These are phyloP conservation scores for Zygosaccharomyces kombuchaensis DNA, from an alignment of 805 yeast genomes.

Conservation along the genomic window DNA sequence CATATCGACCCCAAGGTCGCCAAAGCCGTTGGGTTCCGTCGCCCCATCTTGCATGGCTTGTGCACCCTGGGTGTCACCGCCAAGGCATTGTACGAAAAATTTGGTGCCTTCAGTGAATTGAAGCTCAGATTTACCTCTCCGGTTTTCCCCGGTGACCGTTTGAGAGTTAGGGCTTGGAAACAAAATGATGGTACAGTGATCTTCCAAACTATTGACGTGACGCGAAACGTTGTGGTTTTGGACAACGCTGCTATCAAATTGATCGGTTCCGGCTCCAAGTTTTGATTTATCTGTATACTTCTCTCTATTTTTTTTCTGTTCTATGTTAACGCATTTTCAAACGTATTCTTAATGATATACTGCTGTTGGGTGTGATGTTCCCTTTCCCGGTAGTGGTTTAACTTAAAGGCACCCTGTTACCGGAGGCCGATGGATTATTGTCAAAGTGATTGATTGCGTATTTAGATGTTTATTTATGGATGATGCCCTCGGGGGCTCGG, in stretches of 20 bases:
- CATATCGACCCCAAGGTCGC: constrained; percentile 94
- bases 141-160: constrained; percentile 91
- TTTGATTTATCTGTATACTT: constrained; percentile 17
- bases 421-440: too few species aligned
- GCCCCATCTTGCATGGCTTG: constrained; percentile 91
- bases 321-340: neutral
- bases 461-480: too few species aligned
- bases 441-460: too few species aligned
- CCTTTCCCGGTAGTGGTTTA: too few species aligned
- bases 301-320: neutral
- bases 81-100: constrained; percentile 71
- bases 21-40: constrained; percentile 74
- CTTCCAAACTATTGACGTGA: constrained; percentile 79
- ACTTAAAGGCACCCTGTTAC: too few species aligned
- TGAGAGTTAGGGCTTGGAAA: constrained; percentile 82
- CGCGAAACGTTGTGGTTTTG: constrained; percentile 73
- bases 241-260: constrained; percentile 82
- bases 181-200: constrained; percentile 56
- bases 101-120: constrained; percentile 75
- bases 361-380: too few species aligned
- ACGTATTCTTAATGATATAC: too few species aligned
- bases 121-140: constrained; percentile 88
- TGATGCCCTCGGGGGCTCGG: too few species aligned
- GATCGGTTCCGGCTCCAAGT: constrained; percentile 29
- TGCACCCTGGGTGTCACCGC: constrained; percentile 80